These are phyloP conservation scores for Durio zibethinus DNA, from an alignment of 345 rosid species.

Conservation along the genomic window DNA sequence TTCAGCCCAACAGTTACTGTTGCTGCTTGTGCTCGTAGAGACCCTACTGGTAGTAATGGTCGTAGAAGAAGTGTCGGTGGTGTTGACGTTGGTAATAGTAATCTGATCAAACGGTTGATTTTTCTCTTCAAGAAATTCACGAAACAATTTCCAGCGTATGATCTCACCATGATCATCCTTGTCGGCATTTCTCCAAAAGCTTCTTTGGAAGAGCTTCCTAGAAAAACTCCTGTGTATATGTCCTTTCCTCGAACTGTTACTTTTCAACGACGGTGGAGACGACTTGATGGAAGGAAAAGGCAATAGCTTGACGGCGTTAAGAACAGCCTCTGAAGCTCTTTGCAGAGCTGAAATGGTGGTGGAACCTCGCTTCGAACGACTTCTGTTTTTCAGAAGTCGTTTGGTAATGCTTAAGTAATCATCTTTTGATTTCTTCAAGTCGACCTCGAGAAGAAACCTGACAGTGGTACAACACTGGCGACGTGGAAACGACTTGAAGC, in stretches of 20 bases:
- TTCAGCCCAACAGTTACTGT: constrained; percentile 40
- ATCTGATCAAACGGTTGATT: constrained; percentile 34
- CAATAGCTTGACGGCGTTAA: constrained; percentile 57
- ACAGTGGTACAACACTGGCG: constrained; percentile 59
- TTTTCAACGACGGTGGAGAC: constrained; percentile 16
- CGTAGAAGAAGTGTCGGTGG: not conserved
- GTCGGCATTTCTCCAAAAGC: constrained; percentile 49
- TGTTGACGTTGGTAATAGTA: constrained; percentile 1
- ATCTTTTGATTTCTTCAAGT: constrained; percentile 44
- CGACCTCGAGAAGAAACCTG: constrained; percentile 63
- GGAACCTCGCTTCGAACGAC: constrained; percentile 19
- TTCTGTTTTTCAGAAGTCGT: constrained; percentile 26
- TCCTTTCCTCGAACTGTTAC: constrained; percentile 10
- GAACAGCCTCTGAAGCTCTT: constrained; percentile 57
- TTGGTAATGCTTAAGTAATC: constrained; percentile 11
- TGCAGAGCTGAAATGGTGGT: constrained; percentile 41
- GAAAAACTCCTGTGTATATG: constrained; percentile 47
- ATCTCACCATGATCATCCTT: constrained; percentile 15
- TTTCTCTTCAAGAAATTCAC: constrained; percentile 42
- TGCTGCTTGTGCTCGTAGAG: constrained; percentile 31
- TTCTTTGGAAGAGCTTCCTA: constrained; percentile 40
- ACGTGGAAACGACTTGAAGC: constrained; percentile 86
- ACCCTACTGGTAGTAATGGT: not conserved
- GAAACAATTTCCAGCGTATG: constrained; percentile 48
- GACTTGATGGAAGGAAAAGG: constrained; percentile 47